A percentile compares a stretch with the other conserved stretches of the same genome.
Conservation (phyloP, 2,329 filamentous ascomycete genomes). For the Ceratocystis lukuohia region DNA sequence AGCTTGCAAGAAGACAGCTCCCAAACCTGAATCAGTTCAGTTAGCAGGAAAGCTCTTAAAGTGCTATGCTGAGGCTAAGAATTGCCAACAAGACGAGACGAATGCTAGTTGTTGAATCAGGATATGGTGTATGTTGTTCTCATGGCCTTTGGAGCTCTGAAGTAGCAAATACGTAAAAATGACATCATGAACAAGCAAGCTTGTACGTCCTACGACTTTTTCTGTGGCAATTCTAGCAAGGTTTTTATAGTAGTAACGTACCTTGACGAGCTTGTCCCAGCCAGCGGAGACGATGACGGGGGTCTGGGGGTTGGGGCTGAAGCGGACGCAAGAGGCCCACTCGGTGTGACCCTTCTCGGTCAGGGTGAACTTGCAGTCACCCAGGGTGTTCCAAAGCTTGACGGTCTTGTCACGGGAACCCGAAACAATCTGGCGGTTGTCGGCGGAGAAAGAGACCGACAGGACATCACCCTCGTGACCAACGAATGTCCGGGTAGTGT, state of each 20-base stretch:
- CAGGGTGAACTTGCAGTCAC: slow-evolving; percentile 99
- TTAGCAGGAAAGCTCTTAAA: background rate
- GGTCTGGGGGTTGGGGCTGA: slow-evolving; percentile 99
- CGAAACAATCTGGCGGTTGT: slow-evolving; percentile 99
- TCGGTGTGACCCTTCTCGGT: slow-evolving; percentile 99
- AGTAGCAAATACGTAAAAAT: slow-evolving; percentile 99
- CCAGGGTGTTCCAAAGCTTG: slow-evolving; percentile 99
- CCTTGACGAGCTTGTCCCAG: slow-evolving; percentile 99
- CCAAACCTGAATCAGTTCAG: slow-evolving; percentile 61
- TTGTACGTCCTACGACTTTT: background rate
- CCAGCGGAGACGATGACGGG: slow-evolving; percentile 96
- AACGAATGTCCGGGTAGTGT: slow-evolving; percentile 95
- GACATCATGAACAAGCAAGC: slow-evolving; percentile 64
- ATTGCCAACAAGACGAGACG: slow-evolving; percentile 6
- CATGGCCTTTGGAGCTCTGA: slow-evolving; percentile 91
- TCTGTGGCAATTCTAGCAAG: slow-evolving; percentile 9
- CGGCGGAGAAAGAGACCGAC: slow-evolving; percentile 99
- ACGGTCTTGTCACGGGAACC: slow-evolving; percentile 96
- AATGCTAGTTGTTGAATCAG: slow-evolving; percentile 43
- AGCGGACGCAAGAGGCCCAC: slow-evolving; percentile 98
- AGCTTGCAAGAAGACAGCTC: slow-evolving; percentile 98
- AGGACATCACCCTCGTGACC: slow-evolving; percentile 99
- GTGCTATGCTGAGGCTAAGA: background rate
- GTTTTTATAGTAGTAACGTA: slow-evolving; percentile 39
- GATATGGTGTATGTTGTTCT: slow-evolving; percentile 90